A percentile compares a stretch with the other conserved stretches of the same genome.
Evolutionary conservation across 23 red algal species (phyloP).

Genomic region (Gracilaria caudata): DNA sequence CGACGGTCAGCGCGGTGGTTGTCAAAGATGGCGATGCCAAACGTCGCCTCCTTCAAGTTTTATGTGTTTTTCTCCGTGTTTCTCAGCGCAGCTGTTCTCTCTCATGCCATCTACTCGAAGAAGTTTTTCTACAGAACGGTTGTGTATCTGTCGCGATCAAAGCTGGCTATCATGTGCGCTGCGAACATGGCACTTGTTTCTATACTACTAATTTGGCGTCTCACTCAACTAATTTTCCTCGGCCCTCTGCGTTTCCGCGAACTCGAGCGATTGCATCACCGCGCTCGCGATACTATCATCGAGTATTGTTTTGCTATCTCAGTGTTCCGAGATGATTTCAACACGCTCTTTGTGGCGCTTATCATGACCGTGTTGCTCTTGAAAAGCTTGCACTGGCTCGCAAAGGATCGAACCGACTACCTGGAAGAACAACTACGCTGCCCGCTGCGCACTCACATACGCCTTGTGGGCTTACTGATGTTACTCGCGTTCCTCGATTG

Average conservation of each 20-base stretch:
- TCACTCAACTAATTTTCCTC: slow-evolving; percentile 85
- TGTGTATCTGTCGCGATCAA: slow-evolving; percentile 57
- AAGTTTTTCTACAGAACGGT: slow-evolving; percentile 73
- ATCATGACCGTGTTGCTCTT: slow-evolving; percentile 84
- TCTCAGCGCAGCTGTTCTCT: slow-evolving; percentile 43
- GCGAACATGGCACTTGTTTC: slow-evolving; percentile 80
- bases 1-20: not conserved
- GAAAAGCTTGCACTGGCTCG: slow-evolving; percentile 96
- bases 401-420: slow-evolving; percentile 88
- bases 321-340: slow-evolving; percentile 95
- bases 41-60: slow-evolving; percentile 28
- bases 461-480: slow-evolving; percentile 78
- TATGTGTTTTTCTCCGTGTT: slow-evolving; percentile 63
- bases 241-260: slow-evolving; percentile 90
- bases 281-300: slow-evolving; percentile 92
- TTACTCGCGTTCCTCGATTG: slow-evolving; percentile 65
- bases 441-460: slow-evolving; percentile 71
- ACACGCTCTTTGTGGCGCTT: slow-evolving; percentile 79
- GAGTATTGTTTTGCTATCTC: slow-evolving; percentile 97
- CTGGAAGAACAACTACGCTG: slow-evolving; percentile 85
- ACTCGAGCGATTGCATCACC: slow-evolving; percentile 86
- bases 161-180: slow-evolving; percentile 62
- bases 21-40: slow-evolving; percentile 43
- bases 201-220: slow-evolving; percentile 70
- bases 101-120: slow-evolving; percentile 65